A percentile compares a stretch with the other conserved stretches of the same genome.
These are phyloP conservation scores for Colletotrichum sp. DNA, from an alignment of 2,329 filamentous ascomycete genomes.

Conservation along the genomic window DNA sequence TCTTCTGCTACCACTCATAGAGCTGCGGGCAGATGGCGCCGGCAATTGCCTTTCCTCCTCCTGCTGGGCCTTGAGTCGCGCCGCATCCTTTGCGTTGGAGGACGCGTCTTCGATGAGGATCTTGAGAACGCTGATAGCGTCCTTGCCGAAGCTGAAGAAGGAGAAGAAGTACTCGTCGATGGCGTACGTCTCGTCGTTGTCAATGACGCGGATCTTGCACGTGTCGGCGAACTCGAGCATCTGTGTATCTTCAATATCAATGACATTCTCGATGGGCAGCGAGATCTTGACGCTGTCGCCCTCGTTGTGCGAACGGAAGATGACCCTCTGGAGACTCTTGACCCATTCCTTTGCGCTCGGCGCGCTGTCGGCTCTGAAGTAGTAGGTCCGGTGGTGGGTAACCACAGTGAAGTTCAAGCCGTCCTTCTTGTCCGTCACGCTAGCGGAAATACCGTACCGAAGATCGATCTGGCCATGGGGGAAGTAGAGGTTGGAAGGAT, in stretches of 20 bases:
- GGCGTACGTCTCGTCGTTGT: constrained; percentile 92
- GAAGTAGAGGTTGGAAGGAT: constrained; percentile 87
- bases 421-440: constrained; percentile 78
- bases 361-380: constrained; percentile 87
- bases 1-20: constrained; percentile 15
- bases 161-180: constrained; percentile 99
- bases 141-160: constrained; percentile 86
- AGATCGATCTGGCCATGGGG: constrained; percentile 91
- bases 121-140: constrained; percentile 80
- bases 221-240: constrained; percentile 93
- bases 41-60: background rate
- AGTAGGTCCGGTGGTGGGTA: constrained; percentile 82
- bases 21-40: constrained; percentile 22
- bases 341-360: constrained; percentile 96
- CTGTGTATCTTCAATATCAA: constrained; percentile 90
- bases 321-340: constrained; percentile 89
- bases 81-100: constrained; percentile 27
- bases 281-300: constrained; percentile 97
- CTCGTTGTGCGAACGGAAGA: constrained; percentile 94
- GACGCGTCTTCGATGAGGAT: constrained; percentile 72
- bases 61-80: background rate
- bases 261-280: constrained; percentile 83
- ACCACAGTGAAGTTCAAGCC: constrained; percentile 78
- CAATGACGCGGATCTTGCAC: constrained; percentile 89
- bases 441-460: constrained; percentile 89